A percentile compares a stretch with the other conserved stretches of the same genome.
These are phyloP conservation scores for Penicillium macrosclerotiorum DNA, from an alignment of 495 filamentous ascomycete genomes.

Conservation along the genomic window DNA sequence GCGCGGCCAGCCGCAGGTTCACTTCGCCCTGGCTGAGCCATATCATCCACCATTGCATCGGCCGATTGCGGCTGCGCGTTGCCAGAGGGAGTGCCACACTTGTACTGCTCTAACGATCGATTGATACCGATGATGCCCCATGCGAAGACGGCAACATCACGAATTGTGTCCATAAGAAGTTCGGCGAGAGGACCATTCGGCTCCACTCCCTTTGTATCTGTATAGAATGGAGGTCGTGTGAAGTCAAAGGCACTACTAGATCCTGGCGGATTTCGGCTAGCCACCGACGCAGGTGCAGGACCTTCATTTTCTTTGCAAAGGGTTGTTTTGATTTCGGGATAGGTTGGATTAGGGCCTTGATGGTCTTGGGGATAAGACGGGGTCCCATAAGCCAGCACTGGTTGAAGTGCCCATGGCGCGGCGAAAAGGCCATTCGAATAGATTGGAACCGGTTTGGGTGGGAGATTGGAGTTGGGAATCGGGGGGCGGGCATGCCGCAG, in stretches of 20 bases:
- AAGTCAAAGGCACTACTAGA: conserved; percentile 4
- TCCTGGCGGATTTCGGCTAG: too few relatives aligned
- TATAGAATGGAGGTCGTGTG: not conserved
- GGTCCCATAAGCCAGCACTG: conserved; percentile 41
- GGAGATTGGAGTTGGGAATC: conserved; percentile 50
- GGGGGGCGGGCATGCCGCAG: conserved; percentile 71
- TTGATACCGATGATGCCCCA: conserved; percentile 71
- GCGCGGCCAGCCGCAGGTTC: conserved; percentile 11
- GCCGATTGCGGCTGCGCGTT: conserved; percentile 48
- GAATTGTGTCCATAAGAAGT: conserved; percentile 75
- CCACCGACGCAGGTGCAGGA: not conserved
- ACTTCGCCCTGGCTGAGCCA: not conserved
- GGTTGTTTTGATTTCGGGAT: conserved; percentile 7
- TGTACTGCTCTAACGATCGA: conserved; percentile 64
- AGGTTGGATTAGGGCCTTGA: not conserved
- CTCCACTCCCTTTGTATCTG: not conserved
- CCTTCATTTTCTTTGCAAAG: conserved; percentile 14
- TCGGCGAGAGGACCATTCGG: conserved; percentile 49
- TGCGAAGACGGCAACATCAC: conserved; percentile 64
- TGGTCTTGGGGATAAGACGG: conserved; percentile 4
- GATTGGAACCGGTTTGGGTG: conserved; percentile 34
- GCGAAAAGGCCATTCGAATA: conserved; percentile 70
- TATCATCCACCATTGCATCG: conserved; percentile 4
- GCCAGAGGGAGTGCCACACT: conserved; percentile 58
- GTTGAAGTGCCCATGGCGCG: conserved; percentile 71